Evolutionary conservation across 1,139 yeast genomes (phyloP), one percentile per base, ranked within the genome.

Genomic region (Casaregolazyma lundiana): DNA sequence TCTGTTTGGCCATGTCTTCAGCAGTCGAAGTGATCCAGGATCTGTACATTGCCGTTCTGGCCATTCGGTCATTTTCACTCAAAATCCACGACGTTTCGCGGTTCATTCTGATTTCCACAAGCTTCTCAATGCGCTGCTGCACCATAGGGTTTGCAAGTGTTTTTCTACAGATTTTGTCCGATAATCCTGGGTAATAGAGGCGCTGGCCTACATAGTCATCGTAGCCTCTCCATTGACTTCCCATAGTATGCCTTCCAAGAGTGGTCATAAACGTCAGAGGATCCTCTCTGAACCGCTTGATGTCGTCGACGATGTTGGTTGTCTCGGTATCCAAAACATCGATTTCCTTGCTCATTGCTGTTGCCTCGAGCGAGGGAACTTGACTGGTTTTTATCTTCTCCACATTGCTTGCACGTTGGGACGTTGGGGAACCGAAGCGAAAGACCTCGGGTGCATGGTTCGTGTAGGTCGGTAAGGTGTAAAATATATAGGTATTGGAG

Each of bases 191-290:
- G 45, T 62, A 64, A 53, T 55, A 69, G 22, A 69, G 53, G 20
- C 55, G 61, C 45, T 64, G 64, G 29, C 74, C 74, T 24, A 64
- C 57, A 50, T 66, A 68, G 40, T 62, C 56, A 43, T 67, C 64
- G 53, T 67, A 69, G 15, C 68, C 63, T 19, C 73, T 58, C 65
- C 70, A 69, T 13, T 61, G 57, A 4, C 64, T 53, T 29, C 72
- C 71, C n/a, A 55, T 46, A 40, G 65, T 55, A 43, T 63, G 66
- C 35, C 57, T 58, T 21, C 58, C 60, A 24, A 66, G 46, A 9
- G 61, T 62, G 41, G 54, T 55, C 37, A 68, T 41, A 44, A 65
- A 64, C 41, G 59, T 56, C 18, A 62, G 41, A 9, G 72, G 72
- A 45, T 61, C 56, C 38, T 66, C 66, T 16, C 72, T 59, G 54